These are phyloP conservation scores for Pseudogymnoascus sp. DNA, from an alignment of 2,329 filamentous ascomycete genomes.

Conservation along the genomic window DNA sequence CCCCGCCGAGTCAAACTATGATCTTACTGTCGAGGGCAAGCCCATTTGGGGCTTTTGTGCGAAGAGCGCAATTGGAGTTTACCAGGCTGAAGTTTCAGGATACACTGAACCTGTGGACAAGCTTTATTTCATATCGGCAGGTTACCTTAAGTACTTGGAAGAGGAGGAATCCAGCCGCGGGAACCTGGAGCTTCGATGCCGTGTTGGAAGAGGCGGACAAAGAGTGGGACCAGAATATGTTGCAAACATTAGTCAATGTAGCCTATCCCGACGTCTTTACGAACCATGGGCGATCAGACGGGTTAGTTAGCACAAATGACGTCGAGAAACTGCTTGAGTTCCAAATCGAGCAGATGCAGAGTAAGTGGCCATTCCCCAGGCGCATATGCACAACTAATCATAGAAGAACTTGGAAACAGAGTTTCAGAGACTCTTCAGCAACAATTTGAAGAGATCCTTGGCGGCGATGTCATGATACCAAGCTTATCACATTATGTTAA, in stretches of 20 bases:
- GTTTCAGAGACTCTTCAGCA: slow-evolving; percentile 65
- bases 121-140: slow-evolving; percentile 72
- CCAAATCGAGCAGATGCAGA: slow-evolving; percentile 81
- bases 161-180: slow-evolving; percentile 38
- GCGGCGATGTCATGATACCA: slow-evolving; percentile 58
- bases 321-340: slow-evolving; percentile 76
- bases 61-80: slow-evolving; percentile 71
- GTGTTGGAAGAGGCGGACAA: slow-evolving; percentile 43
- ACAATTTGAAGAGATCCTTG: slow-evolving; percentile 61
- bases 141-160: slow-evolving; percentile 58
- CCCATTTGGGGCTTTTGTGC: slow-evolving; percentile 72
- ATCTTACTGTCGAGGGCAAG: slow-evolving; percentile 64
- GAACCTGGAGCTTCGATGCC: slow-evolving; percentile 46
- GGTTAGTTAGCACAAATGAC: slow-evolving; percentile 63
- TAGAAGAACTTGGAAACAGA: slow-evolving; percentile 62
- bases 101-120: slow-evolving; percentile 68
- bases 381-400: neutral
- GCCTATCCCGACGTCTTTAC: slow-evolving; percentile 19
- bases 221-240: slow-evolving; percentile 42
- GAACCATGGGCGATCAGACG: slow-evolving; percentile 25
- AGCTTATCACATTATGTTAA: slow-evolving; percentile 69
- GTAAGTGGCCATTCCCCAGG: slow-evolving; percentile 34
- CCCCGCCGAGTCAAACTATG: slow-evolving; percentile 38
- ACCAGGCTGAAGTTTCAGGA: slow-evolving; percentile 73
- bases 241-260: slow-evolving; percentile 30